Percentiles rank a stretch among this genome's conserved stretches.
Conservation (phyloP, 1,139 yeast species). For the Blastobotrys buckinghamii region DNA sequence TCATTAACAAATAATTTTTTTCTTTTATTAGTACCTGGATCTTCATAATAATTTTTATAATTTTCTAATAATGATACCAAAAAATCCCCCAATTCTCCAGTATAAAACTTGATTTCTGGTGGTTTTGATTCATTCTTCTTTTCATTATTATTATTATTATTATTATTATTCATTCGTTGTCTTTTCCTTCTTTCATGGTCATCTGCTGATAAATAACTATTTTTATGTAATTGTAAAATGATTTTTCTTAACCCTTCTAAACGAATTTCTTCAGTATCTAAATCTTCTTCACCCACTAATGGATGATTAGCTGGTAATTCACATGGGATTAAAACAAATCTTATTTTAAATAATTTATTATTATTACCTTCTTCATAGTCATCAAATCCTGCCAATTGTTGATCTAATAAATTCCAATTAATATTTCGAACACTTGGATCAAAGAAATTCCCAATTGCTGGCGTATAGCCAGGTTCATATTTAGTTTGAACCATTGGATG, state of each 20-base stretch:
- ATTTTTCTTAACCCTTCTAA: conserved; percentile 80
- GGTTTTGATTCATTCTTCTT: conserved; percentile 45
- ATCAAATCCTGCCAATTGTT: conserved; percentile 81
- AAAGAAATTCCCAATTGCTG: conserved; percentile 52
- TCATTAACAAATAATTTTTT: conserved; percentile 34
- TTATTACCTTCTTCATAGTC: conserved; percentile 49
- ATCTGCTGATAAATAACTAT: conserved; percentile 44
- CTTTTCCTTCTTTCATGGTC: conserved; percentile 32
- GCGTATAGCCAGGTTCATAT: conserved; percentile 63
- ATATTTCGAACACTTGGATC: conserved; percentile 48
- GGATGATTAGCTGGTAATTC: conserved; percentile 46
- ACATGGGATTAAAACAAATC: conserved; percentile 75
- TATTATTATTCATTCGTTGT: conserved; percentile 5
- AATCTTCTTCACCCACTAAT: conserved; percentile 2
- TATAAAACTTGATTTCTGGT: conserved; percentile 80
- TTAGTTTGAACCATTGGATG: conserved; percentile 67
- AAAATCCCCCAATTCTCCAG: conserved; percentile 67
- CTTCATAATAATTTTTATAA: conserved; percentile 16
- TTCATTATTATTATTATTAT: conserved; percentile 19
- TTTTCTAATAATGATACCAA: conserved; percentile 42
- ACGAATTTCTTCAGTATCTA: conserved; percentile 66
- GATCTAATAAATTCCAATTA: conserved; percentile 93
- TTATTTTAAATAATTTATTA: conserved; percentile 54
- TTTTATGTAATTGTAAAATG: conserved; percentile 60
- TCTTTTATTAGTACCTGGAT: conserved; percentile 17